Conservation (phyloP, 1,284 basidiomycete species). For the Boletellus sp. region DNA sequence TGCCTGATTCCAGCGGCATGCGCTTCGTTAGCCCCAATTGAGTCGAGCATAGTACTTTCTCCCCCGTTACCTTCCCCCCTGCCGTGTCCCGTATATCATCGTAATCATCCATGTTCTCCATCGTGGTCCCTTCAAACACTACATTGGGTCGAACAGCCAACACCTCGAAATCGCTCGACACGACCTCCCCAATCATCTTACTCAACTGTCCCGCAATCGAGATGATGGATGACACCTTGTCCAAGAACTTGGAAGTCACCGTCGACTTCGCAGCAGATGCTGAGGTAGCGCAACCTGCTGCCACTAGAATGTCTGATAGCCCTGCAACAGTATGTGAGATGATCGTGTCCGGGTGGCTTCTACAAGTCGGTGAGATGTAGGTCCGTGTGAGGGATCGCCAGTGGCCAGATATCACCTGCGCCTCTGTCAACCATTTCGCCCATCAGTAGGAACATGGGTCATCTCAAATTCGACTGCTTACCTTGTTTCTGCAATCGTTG, state of each 20-base stretch:
- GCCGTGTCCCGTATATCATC: neutral
- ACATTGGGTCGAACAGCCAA: neutral
- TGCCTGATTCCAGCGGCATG: constrained; percentile 5
- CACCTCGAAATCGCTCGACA: constrained; percentile 17
- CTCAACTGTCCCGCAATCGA: constrained; percentile 7
- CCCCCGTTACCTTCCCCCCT: neutral
- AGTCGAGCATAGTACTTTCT: constrained; percentile 16
- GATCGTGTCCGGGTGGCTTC: neutral
- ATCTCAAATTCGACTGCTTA: neutral
- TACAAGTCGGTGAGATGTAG: constrained; percentile 3
- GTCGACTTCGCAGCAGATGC: neutral
- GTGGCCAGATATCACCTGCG: constrained; percentile 7
- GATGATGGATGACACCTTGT: constrained; percentile 12
- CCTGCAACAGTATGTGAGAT: neutral
- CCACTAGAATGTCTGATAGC: constrained; percentile 8
- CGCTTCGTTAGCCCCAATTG: constrained; percentile 13
- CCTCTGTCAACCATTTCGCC: neutral
- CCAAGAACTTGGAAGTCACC: constrained; percentile 4
- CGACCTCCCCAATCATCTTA: constrained; percentile 9
- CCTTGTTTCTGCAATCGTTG: constrained; percentile 4
- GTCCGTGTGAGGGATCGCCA: constrained; percentile 19
- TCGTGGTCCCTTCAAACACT: constrained; percentile 7
- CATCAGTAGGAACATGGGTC: neutral
- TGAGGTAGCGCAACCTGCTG: constrained; percentile 6
- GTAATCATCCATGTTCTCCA: constrained; percentile 6